Evolutionary conservation across 441 rosid species (phyloP).

Genomic region (Pelargonium myrrhifolium): DNA sequence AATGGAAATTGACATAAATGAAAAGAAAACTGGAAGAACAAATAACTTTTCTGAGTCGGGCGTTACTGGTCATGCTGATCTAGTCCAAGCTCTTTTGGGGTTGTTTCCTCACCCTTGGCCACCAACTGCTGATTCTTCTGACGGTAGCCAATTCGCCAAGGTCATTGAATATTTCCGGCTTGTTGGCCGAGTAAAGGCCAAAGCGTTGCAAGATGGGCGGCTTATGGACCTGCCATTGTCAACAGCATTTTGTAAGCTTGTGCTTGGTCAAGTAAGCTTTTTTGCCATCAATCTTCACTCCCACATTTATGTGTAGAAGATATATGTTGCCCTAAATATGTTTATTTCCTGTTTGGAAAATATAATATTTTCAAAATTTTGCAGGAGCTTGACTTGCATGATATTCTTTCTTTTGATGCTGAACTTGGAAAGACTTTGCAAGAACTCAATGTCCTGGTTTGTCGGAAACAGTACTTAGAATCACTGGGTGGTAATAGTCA

Average conservation of each 20-base stretch:
- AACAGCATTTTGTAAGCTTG: slow-evolving; percentile 76
- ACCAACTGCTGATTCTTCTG: slow-evolving; percentile 60
- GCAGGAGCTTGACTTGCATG: slow-evolving; percentile 98
- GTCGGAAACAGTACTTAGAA: slow-evolving; percentile 68
- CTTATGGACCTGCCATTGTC: slow-evolving; percentile 86
- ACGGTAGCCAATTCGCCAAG: slow-evolving; percentile 64
- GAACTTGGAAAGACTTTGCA: slow-evolving; percentile 85
- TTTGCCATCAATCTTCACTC: slow-evolving; percentile 2
- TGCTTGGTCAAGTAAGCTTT: slow-evolving; percentile 76
- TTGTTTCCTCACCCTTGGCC: slow-evolving; percentile 96
- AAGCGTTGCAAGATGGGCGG: slow-evolving; percentile 99
- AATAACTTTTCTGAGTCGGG: slow-evolving; percentile 10
- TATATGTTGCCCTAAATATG: not conserved
- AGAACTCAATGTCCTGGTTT: slow-evolving; percentile 72
- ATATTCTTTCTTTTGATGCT: slow-evolving; percentile 68
- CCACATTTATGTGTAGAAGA: not conserved
- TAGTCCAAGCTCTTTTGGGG: slow-evolving; percentile 78
- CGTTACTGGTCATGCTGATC: slow-evolving; percentile 32
- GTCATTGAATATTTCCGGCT: slow-evolving; percentile 80
- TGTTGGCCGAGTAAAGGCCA: slow-evolving; percentile 97
- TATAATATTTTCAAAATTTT: not conserved
- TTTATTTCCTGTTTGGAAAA: not conserved
- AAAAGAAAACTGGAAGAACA: slow-evolving; percentile 36
- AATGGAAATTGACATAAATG: slow-evolving; percentile 59
- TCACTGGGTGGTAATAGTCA: slow-evolving; percentile 32